Evolutionary conservation across 2,329 filamentous ascomycete genomes (phyloP), one percentile per base, ranked within the genome.

Genomic region (Lecanicillium sp.): DNA sequence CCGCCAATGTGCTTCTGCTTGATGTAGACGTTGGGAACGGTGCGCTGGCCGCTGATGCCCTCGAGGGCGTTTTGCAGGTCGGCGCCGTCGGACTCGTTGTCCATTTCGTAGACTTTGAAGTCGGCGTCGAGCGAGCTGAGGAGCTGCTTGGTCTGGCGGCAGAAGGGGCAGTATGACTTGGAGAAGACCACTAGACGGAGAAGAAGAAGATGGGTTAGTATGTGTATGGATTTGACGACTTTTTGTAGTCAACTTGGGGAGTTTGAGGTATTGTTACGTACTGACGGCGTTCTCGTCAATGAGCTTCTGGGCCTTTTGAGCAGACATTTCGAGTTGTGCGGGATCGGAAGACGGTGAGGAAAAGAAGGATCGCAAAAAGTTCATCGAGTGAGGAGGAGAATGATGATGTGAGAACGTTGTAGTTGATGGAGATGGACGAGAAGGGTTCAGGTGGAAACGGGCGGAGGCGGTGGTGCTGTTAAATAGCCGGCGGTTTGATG

Each of bases 161-260:
- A 96, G 76, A 94, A 94, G 11, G 89, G 88, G 76, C 92, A 98
- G 70, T 87, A 95, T 13, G 83, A 86, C 72, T 98, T 98, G 66
- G 83, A 89, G 75, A 98, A 98, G 60, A 98, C 85, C 54, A 92
- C 85, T 85, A 36, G 20, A 41, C 28, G 17, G 15, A 17, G 35
- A 5, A 17, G 19, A 14, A 13, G 12, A 11, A 30, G 16, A 9
- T 25, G 15, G 17, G 8, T 33, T 27, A 29, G 30, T 22, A 31
- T 14, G 34, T 29, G 30, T 4, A 38, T 35, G 9, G 27, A 39
- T 33, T 33, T 13, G 14, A 25, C 22, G 5, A 6, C 5, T 13
- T 7, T 19, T 42, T 41, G 33, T n/a, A n/a, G n/a, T n/a, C n/a
- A n/a, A n/a, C 17, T 11, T 14, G 16, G 20, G 12, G 33, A 9